Conservation (phyloP, 148 eudicot genomes). For the Chenopodium berlandieri region DNA sequence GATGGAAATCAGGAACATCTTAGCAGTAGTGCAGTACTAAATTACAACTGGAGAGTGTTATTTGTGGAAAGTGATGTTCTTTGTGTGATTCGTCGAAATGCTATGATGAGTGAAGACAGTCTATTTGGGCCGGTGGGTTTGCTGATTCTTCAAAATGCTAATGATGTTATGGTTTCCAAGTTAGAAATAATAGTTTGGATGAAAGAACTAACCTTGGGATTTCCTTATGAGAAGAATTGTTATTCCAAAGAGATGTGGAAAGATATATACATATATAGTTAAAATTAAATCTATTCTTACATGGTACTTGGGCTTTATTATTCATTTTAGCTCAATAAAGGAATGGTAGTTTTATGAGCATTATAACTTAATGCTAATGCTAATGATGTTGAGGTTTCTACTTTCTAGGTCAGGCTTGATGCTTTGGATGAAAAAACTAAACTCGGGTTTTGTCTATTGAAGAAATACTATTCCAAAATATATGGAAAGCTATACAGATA, state of each 20-base stretch:
- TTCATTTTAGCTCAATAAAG: not conserved
- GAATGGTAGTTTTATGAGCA: not conserved
- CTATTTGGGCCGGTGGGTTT: not conserved
- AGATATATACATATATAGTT: not conserved
- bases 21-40: not conserved
- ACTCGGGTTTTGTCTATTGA: not conserved
- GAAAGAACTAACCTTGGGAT: not conserved
- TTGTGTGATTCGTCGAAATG: not conserved
- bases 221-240: not conserved
- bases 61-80: slow-evolving; percentile 1
- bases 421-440: not conserved
- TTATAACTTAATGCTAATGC: not conserved
- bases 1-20: not conserved
- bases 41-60: not conserved
- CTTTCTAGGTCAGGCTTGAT: not conserved
- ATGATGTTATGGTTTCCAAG: not conserved
- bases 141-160: too few species aligned
- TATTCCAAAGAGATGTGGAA: not conserved
- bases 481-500: not conserved
- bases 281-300: not conserved
- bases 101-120: not conserved
- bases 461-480: not conserved
- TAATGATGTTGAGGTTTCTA: not conserved
- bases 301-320: not conserved
- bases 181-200: not conserved